Evolutionary conservation across 1,139 yeast species (phyloP), one percentile per base, ranked within the genome.

Genomic region (Nakaseomyces bracarensis): DNA sequence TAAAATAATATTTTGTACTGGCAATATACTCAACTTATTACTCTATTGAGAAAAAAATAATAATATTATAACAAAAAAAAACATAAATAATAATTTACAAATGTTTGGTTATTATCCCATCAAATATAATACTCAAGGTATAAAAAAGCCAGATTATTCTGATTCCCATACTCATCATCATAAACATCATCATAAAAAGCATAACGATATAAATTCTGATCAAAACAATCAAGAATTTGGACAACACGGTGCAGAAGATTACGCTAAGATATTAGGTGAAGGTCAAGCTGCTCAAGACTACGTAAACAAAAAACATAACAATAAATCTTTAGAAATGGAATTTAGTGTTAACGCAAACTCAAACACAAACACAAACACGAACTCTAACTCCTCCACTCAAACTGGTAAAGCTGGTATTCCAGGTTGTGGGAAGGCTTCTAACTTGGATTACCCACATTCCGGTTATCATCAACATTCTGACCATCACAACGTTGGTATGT

Each of bases 221-320:
- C 6, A 13, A 27, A 5, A 27, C 10, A 27, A 19, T 11, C 40
- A 33, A 18, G 34, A 23, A n/a, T 44, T 44, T 30, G 46, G 43
- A 3, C 19, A 43, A 20, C 48, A 43, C 30, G 37, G 28, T 6
- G 37, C 39, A 5, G 40, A 36, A 15, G 47, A 47, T 16, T 46
- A 48, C 38, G 43, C 43, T 16, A 37, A 33, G 11, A 36, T 44
- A 13, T 28, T 46, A 23, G 49, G 48, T 8, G 51, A 45, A 38
- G 53, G 51, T 2, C 53, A 49, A 31, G 43, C 41, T 15, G 43
- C 43, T 23, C 45, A 46, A 14, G 43, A 42, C 18, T 48, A 49
- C 20, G 41, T 37, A 8, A 40, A 33, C 8, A 15, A 29, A 18
- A 14, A 27, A 43, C 16, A 39, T 5, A 23, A 25, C 26, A 40